Evolutionary conservation across 1,139 yeast species (phyloP), one percentile per base, ranked within the genome.

Genomic region (Geotrichum bryndzae): DNA sequence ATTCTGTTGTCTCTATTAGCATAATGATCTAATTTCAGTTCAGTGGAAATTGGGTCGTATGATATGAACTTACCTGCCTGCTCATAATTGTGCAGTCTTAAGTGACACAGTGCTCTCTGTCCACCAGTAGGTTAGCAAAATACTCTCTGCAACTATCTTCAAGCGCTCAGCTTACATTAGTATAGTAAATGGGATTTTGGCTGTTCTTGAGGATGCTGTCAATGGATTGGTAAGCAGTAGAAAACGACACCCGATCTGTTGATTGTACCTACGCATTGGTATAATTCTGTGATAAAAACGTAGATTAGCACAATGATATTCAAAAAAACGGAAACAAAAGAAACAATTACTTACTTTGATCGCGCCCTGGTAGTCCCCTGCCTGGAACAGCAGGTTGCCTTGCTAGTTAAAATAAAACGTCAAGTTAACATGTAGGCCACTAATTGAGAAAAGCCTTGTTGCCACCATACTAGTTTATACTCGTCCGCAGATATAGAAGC

Each of bases 341-440:
- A 25, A 51, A 25, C 25, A 45, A 18, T 18, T 27, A 64, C 70
- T 56, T 57, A 68, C 71, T 66, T 71, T 68, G 65, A 79, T 64
- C 53, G 75, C 72, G 65, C 74, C 66, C 60, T 66, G 66, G 68
- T 74, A 70, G 67, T 75, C 73, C 61, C 79, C 66, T 76, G 79
- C 69, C 65, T 75, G 56, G 79, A 80, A 62, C 68, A 68, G 65
- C 45, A 57, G 62, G 60, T 72, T 72, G 29, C 75, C 75, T 56
- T 67, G 67, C 75, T 62, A 56, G n/a, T 41, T 41, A 5, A 41
- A 41, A 4, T 27, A 6, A 41, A 22, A 41, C 22, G 7, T 35
- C 22, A 41, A 41, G 46, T 41, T 41, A 41, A 22, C 46, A 41
- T n/a, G 18, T 2, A 5, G 15, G 7, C 11, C 41, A 35, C 41